phyloP scores from a whole-genome alignment of 78 protist genomes.

The Cavenderia fasciculata region DNA sequence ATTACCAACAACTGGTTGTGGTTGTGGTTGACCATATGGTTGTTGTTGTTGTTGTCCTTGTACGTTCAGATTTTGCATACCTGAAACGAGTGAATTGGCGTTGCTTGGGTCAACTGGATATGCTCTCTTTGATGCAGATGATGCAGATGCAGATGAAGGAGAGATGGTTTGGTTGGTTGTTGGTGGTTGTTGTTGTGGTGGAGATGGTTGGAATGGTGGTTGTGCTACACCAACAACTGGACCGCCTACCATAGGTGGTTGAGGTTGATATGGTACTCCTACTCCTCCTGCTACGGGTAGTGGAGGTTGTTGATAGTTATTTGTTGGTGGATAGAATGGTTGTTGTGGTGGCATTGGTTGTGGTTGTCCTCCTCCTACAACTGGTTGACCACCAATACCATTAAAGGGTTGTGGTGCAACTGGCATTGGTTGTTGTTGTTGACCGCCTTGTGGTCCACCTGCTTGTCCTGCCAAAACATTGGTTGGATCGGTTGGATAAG shows the following conservation, averaged over 20 bases:
- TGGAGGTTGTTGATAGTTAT: neutral
- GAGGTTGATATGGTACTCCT: slow-evolving; percentile 22
- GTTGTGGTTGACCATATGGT: neutral
- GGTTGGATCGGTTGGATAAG: slow-evolving; percentile 30
- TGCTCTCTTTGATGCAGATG: slow-evolving; percentile 12
- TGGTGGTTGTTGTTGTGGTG: neutral
- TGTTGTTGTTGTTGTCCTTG: slow-evolving; percentile 13
- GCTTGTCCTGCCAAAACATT: neutral
- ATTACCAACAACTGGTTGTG: neutral
- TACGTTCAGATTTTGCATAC: slow-evolving; percentile 18
- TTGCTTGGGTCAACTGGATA: slow-evolving; percentile 62
- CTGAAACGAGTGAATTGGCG: neutral
- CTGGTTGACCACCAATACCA: neutral
- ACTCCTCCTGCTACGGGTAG: neutral
- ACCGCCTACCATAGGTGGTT: neutral
- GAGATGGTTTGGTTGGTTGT: neutral
- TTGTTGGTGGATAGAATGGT: neutral
- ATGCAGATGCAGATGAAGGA: neutral
- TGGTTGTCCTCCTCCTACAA: neutral
- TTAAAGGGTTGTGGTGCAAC: slow-evolving; percentile 5
- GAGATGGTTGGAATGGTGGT: neutral
- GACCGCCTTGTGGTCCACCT: neutral
- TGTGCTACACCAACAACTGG: neutral
- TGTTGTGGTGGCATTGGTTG: neutral
- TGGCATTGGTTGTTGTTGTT: neutral